A percentile compares a stretch with the other conserved stretches of the same genome.
Evolutionary conservation across 1,284 basidiomycete genomes (phyloP).

Genomic region (Macrocystidia cucumis): DNA sequence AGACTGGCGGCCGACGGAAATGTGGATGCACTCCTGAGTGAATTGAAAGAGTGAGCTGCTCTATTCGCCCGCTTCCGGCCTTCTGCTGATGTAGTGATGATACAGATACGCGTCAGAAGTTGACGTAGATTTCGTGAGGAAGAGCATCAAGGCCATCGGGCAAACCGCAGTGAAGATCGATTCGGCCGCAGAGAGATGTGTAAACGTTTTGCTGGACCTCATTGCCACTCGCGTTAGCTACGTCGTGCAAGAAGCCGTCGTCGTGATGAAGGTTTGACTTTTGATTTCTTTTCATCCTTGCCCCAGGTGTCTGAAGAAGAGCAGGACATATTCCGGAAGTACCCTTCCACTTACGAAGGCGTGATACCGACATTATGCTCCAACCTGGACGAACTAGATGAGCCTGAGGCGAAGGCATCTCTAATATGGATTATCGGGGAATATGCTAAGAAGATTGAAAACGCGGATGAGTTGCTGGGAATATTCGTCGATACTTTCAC

Average conservation of each 20-base stretch:
- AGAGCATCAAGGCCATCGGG: slow-evolving; percentile 92
- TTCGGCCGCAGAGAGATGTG: slow-evolving; percentile 88
- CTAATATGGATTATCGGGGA: slow-evolving; percentile 99
- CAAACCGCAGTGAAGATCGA: slow-evolving; percentile 96
- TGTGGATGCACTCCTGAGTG: slow-evolving; percentile 89
- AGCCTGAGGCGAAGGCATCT: slow-evolving; percentile 96
- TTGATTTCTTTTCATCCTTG: background rate
- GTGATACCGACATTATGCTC: slow-evolving; percentile 94
- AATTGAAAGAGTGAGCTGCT: slow-evolving; percentile 79
- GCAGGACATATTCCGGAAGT: slow-evolving; percentile 98
- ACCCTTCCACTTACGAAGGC: slow-evolving; percentile 96
- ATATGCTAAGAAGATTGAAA: slow-evolving; percentile 96
- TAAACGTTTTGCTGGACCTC: slow-evolving; percentile 87
- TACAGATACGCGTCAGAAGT: slow-evolving; percentile 91
- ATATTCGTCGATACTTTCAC: slow-evolving; percentile 90
- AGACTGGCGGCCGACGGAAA: slow-evolving; percentile 88
- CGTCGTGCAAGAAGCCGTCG: slow-evolving; percentile 96
- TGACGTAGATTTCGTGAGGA: slow-evolving; percentile 96
- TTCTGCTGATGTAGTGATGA: slow-evolving; percentile 7
- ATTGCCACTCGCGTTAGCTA: slow-evolving; percentile 93
- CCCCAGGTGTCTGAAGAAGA: slow-evolving; percentile 7
- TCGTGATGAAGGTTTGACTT: slow-evolving; percentile 85
- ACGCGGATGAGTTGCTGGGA: slow-evolving; percentile 87
- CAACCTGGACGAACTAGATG: slow-evolving; percentile 94
- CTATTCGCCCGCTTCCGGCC: background rate